Evolutionary conservation across 108 stramenopile species (phyloP).

Genomic region (Nitzschia putrida): DNA sequence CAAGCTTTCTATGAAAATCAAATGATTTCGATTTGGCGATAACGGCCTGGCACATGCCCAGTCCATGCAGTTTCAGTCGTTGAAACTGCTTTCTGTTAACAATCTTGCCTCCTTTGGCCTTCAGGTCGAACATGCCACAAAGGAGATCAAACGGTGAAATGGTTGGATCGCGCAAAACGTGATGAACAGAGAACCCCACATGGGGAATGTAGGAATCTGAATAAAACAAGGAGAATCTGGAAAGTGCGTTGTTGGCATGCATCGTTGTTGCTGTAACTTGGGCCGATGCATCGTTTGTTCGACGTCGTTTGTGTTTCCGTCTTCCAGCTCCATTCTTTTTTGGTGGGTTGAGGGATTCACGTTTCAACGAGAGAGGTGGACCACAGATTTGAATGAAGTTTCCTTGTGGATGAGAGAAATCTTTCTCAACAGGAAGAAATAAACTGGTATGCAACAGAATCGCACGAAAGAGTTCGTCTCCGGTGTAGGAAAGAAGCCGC

Average conservation of each 20-base stretch:
- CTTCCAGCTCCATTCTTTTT: not conserved
- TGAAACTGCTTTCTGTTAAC: not conserved
- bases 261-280: not conserved
- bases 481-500: conserved; percentile 34
- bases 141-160: conserved; percentile 38
- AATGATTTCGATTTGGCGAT: conserved; percentile 47
- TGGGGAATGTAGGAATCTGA: conserved; percentile 47
- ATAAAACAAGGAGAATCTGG: conserved; percentile 50
- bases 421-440: conserved; percentile 42
- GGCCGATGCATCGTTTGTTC: no score
- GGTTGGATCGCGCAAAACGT: conserved; percentile 30
- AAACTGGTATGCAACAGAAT: conserved; percentile 45
- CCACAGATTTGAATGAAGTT: conserved; percentile 74
- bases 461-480: conserved; percentile 54
- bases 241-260: conserved; percentile 30
- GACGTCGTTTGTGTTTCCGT: conserved; percentile 5
- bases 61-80: conserved; percentile 27
- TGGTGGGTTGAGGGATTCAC: not conserved
- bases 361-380: conserved; percentile 37
- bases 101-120: not conserved
- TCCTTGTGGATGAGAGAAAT: not conserved
- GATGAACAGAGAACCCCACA: conserved; percentile 42
- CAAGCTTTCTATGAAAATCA: conserved; percentile 66
- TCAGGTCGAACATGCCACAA: conserved; percentile 3
- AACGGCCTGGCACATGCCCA: conserved; percentile 55